Evolutionary conservation across 257 asterid genomes (phyloP).

Genomic region (Anisodus tanguticus): DNA sequence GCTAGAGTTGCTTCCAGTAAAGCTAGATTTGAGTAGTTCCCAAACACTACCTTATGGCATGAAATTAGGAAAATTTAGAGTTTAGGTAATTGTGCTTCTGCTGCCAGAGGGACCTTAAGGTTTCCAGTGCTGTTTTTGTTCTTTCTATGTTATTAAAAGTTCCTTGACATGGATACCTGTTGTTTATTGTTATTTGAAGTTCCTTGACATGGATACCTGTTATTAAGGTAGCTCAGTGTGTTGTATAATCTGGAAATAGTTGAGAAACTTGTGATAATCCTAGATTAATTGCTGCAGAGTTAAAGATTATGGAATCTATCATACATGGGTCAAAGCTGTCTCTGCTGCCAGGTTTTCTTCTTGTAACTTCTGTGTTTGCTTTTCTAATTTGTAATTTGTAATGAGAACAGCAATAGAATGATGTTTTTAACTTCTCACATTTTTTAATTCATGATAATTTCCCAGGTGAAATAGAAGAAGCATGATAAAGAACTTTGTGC

Average conservation of each 20-base stretch:
- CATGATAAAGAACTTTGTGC: neutral
- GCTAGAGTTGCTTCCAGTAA: neutral
- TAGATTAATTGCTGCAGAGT: conserved; percentile 50
- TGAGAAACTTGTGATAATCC: neutral
- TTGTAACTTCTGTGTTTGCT: neutral
- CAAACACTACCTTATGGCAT: neutral
- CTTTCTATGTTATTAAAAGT: neutral
- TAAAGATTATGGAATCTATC: conserved; percentile 74
- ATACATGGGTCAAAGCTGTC: conserved; percentile 56
- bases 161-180: neutral
- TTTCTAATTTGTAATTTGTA: neutral
- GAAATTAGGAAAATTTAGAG: neutral
- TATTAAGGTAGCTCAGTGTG: neutral
- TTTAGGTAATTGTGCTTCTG: neutral
- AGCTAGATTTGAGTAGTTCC: neutral
- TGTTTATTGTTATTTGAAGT: neutral
- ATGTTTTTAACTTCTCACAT: neutral
- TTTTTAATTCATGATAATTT: neutral
- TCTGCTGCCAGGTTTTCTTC: conserved; percentile 29
- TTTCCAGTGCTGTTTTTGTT: conserved; percentile 8
- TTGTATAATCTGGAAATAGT: conserved; percentile 21
- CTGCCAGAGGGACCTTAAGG: neutral
- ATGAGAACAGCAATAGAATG: neutral
- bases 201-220: neutral
- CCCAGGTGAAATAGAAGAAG: conserved; percentile 22